These are phyloP conservation scores for Starmerella apicola DNA, from an alignment of 805 yeast species.

Conservation along the genomic window DNA sequence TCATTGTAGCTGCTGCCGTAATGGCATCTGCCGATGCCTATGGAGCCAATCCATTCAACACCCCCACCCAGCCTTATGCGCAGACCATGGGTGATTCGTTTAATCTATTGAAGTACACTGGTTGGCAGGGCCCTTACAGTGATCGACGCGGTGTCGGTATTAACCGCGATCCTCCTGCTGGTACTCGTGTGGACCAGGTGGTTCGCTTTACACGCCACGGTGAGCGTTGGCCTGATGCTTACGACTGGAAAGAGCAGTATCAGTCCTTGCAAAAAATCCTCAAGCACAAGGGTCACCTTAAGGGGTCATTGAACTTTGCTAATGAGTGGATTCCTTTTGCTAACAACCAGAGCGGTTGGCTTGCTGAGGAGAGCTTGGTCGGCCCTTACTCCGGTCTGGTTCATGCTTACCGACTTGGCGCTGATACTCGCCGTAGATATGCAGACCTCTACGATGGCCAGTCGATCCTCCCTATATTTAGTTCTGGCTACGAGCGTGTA, in stretches of 20 bases:
- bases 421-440: constrained; percentile 37
- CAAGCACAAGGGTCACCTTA: constrained; percentile 8
- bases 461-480: constrained; percentile 37
- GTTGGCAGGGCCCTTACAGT: constrained; percentile 17
- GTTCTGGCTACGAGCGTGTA: constrained; percentile 42
- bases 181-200: constrained; percentile 43
- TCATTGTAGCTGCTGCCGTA: constrained; percentile 3
- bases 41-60: constrained; percentile 11
- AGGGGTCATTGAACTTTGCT: constrained; percentile 37
- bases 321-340: constrained; percentile 36
- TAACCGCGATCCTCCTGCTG: constrained; percentile 38
- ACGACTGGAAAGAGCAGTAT: constrained; percentile 8
- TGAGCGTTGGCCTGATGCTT: constrained; percentile 38
- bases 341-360: constrained; percentile 27
- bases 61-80: constrained; percentile 17
- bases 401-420: constrained; percentile 40
- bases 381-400: constrained; percentile 43
- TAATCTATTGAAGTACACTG: constrained; percentile 15
- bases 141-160: constrained; percentile 40
- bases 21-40: constrained; percentile 12
- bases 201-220: constrained; percentile 45
- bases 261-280: constrained; percentile 10
- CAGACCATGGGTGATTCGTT: constrained; percentile 25
- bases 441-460: constrained; percentile 33
- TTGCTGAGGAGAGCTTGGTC: constrained; percentile 41